Evolutionary conservation across 345 rosid species (phyloP).

Genomic region (Salix koriyanagi): DNA sequence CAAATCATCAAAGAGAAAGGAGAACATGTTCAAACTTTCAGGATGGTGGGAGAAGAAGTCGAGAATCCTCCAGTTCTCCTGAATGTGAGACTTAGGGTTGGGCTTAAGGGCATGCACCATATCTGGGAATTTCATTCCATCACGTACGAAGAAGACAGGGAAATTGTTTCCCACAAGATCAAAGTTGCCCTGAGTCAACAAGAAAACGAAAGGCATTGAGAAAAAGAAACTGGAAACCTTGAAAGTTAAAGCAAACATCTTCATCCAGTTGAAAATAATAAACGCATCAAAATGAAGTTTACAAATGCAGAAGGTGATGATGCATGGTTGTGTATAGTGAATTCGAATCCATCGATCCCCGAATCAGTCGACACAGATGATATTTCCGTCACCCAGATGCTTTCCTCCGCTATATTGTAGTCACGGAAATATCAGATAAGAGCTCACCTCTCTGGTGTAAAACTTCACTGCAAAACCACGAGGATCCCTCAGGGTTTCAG

Average conservation of each 20-base stretch:
- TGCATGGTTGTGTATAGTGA: background rate
- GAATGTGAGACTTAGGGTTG: constrained; percentile 94
- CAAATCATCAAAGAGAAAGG: constrained; percentile 83
- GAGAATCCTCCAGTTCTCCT: constrained; percentile 91
- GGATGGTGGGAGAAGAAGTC: constrained; percentile 97
- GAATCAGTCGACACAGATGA: background rate
- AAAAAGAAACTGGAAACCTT: background rate
- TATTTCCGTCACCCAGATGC: background rate
- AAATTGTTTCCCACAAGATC: constrained; percentile 99
- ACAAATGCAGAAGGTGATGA: background rate
- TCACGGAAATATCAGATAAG: background rate
- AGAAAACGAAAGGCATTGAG: background rate
- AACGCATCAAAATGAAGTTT: background rate
- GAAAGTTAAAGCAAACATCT: background rate
- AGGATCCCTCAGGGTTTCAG: constrained; percentile 92
- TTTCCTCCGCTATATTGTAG: background rate
- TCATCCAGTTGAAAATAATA: background rate
- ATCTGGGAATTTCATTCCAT: constrained; percentile 97
- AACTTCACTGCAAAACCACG: constrained; percentile 98
- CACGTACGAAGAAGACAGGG: constrained; percentile 91
- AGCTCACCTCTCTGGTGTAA: constrained; percentile 91
- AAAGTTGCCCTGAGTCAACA: constrained; percentile 73
- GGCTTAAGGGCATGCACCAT: constrained; percentile 91
- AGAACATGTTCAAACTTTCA: constrained; percentile 83
- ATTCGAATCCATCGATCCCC: background rate